phyloP scores from a whole-genome alignment of 352 stramenopile genomes.

The Pythium catenulatum region DNA sequence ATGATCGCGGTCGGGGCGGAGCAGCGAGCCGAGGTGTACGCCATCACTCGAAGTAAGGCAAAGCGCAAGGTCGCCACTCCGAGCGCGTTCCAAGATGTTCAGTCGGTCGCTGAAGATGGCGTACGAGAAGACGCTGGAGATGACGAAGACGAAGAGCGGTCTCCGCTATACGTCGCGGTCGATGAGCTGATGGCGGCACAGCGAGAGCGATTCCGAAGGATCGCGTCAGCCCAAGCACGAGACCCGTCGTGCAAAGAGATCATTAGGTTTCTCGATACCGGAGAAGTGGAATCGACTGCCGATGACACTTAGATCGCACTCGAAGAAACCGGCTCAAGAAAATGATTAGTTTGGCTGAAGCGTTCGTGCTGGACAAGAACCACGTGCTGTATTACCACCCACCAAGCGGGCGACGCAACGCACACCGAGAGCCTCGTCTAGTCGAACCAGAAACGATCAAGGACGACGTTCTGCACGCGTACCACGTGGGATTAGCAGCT shows the following conservation, averaged over 20 bases:
- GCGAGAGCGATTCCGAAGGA: constrained; percentile 10
- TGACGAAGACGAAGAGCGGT: not conserved
- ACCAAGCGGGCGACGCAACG: not conserved
- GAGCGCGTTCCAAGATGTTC: not conserved
- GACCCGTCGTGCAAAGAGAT: not conserved
- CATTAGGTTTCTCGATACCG: not conserved
- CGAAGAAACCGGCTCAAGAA: not conserved
- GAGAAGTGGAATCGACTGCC: not conserved
- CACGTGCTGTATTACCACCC: constrained; percentile 19
- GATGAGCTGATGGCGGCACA: not conserved
- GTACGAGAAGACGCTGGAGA: no score
- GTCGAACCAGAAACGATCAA: not conserved
- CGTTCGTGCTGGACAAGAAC: not conserved
- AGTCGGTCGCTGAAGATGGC: not conserved
- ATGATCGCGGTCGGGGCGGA: not conserved
- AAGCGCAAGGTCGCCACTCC: not conserved
- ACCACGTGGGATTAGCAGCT: not conserved
- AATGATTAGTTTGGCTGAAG: not conserved
- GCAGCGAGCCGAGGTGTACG: not conserved
- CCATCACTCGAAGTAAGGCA: not conserved
- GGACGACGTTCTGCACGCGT: constrained; percentile 17
- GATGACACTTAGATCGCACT: not conserved
- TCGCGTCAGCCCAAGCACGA: not conserved
- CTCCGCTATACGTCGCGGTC: not conserved
- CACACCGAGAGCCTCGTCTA: not conserved